Conservation (phyloP, 1,139 yeast species). For the Taphrina communis region DNA sequence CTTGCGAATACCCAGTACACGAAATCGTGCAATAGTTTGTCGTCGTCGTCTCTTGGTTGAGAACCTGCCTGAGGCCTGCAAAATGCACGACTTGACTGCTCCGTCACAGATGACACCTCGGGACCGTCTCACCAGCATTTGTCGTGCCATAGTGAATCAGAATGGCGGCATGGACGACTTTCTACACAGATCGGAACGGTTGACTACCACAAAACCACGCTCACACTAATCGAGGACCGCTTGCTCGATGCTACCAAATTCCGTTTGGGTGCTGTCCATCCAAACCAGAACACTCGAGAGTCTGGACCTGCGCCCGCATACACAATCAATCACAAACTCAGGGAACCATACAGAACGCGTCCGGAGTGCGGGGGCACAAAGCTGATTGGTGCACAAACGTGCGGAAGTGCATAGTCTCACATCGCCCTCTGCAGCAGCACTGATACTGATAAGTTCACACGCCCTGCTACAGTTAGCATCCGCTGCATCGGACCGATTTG, state of each 20-base stretch:
- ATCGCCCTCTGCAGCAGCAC: too few relatives aligned
- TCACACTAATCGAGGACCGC: not conserved
- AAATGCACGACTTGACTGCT: not conserved
- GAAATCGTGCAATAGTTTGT: constrained; percentile 90
- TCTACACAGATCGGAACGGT: constrained; percentile 76
- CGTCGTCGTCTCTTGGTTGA: constrained; percentile 47
- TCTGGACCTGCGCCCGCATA: too few relatives aligned
- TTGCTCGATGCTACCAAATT: not conserved
- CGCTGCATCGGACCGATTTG: too few relatives aligned
- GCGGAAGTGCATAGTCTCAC: too few relatives aligned
- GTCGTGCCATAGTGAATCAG: constrained; percentile 58
- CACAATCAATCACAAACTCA: too few relatives aligned
- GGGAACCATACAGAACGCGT: too few relatives aligned
- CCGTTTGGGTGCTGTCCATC: too few relatives aligned
- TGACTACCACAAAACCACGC: constrained; percentile 54
- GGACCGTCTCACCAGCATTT: constrained; percentile 7
- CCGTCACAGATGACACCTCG: not conserved
- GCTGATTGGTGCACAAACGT: too few relatives aligned
- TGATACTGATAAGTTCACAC: too few relatives aligned
- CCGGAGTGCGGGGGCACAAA: too few relatives aligned
- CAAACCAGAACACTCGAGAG: too few relatives aligned
- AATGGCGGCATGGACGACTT: constrained; percentile 93
- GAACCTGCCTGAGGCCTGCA: not conserved
- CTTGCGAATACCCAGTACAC: constrained; percentile 90
- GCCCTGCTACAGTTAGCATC: too few relatives aligned